Conservation (phyloP, 768 basidiomycete genomes). For the Serendipita sp. region DNA sequence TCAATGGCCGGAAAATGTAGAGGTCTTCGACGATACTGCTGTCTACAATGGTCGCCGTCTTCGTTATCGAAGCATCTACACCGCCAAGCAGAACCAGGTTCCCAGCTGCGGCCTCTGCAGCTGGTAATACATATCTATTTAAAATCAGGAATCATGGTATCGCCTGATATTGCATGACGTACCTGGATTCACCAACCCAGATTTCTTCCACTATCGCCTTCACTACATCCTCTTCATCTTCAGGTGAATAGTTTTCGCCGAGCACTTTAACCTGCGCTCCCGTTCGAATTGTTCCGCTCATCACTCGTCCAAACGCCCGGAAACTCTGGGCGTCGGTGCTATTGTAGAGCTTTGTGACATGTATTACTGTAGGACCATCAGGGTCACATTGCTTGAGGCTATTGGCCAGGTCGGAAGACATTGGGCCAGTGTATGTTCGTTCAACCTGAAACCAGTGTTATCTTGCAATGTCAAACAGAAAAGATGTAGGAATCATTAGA, state of each 20-base stretch:
- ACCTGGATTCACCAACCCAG: conserved; percentile 87
- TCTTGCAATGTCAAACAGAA: not conserved
- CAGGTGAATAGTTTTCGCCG: conserved; percentile 95
- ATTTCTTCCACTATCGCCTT: conserved; percentile 68
- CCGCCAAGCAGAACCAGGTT: conserved; percentile 88
- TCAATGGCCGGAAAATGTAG: conserved; percentile 89
- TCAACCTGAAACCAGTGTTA: conserved; percentile 36
- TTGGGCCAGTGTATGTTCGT: conserved; percentile 75
- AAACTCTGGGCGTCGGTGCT: conserved; percentile 95
- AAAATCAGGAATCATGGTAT: not conserved
- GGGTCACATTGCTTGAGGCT: conserved; percentile 74
- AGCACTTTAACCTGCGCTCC: conserved; percentile 86
- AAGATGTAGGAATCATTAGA: not conserved
- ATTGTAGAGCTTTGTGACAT: conserved; percentile 87
- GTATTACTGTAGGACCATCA: conserved; percentile 80
- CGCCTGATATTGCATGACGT: conserved; percentile 12
- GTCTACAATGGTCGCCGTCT: conserved; percentile 78
- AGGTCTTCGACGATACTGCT: conserved; percentile 67
- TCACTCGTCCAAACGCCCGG: conserved; percentile 85
- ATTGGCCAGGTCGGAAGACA: conserved; percentile 58
- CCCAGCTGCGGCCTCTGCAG: conserved; percentile 77
- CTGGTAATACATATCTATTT: conserved; percentile 73
- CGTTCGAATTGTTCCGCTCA: conserved; percentile 78
- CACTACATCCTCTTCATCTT: conserved; percentile 98
- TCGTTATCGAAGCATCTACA: conserved; percentile 85